phyloP scores from a whole-genome alignment of 2,329 filamentous ascomycete genomes.

The Penicillium hesseltinei region DNA sequence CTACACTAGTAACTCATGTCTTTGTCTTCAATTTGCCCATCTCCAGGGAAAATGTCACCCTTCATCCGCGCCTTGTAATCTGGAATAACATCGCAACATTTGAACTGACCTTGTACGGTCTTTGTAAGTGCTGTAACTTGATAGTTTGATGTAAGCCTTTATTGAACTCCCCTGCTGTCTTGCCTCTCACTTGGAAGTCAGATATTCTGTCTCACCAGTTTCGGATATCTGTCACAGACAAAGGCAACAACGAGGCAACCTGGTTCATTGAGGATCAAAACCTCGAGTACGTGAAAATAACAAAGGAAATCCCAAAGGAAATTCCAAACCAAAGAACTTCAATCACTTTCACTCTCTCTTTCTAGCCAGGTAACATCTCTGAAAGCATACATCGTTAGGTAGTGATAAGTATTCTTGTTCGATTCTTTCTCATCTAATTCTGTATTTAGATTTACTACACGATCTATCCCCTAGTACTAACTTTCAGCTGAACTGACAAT shows the following conservation, averaged over 20 bases:
- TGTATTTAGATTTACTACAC: too few relatives aligned
- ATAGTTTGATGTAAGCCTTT: too few relatives aligned
- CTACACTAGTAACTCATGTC: not conserved
- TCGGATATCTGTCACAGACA: too few relatives aligned
- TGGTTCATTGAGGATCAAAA: not conserved
- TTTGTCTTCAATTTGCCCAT: not conserved
- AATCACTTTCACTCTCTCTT: not conserved
- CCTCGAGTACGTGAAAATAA: too few relatives aligned
- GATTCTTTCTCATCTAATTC: too few relatives aligned
- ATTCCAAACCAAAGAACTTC: not conserved
- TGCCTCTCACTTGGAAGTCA: not conserved
- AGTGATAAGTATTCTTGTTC: not conserved
- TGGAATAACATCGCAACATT: not conserved
- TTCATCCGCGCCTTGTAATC: not conserved
- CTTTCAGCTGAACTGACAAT: rapidly evolving
- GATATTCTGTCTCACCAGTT: not conserved
- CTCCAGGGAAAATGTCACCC: not conserved
- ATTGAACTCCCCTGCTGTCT: too few relatives aligned
- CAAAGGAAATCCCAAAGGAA: not conserved
- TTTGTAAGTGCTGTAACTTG: not conserved
- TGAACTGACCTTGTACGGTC: not conserved
- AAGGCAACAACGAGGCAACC: not conserved
- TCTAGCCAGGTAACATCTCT: not conserved
- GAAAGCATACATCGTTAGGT: not conserved
- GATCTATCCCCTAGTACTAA: not conserved